Evolutionary conservation across 257 asterid genomes (phyloP).

Genomic region (Salvia miltiorrhiza): DNA sequence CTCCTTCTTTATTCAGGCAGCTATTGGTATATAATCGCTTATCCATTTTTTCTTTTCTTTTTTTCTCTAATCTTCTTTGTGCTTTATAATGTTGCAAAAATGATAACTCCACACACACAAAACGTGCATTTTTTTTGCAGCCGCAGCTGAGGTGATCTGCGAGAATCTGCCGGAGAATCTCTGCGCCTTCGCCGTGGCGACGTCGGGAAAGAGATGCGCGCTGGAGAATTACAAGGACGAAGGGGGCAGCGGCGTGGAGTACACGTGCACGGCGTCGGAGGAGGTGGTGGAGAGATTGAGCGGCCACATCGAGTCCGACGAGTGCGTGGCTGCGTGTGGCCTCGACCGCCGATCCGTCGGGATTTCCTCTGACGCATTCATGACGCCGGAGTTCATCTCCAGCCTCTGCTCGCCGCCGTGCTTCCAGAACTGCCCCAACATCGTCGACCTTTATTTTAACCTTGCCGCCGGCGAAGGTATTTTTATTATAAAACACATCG

Average conservation of each 20-base stretch:
- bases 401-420: constrained; percentile 68
- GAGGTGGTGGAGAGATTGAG: constrained; percentile 43
- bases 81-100: background rate
- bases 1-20: constrained; percentile 35
- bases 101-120: background rate
- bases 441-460: constrained; percentile 66
- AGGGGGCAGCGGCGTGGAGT: constrained; percentile 18
- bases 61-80: background rate
- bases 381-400: constrained; percentile 43
- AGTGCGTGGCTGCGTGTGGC: constrained; percentile 64
- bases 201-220: constrained; percentile 71
- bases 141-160: constrained; percentile 56
- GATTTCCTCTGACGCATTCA: constrained; percentile 73
- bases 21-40: constrained; percentile 32
- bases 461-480: constrained; percentile 85
- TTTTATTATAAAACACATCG: no score
- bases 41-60: background rate
- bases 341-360: constrained; percentile 56
- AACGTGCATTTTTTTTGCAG: background rate
- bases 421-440: constrained; percentile 57
- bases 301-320: constrained; percentile 60
- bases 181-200: constrained; percentile 59
- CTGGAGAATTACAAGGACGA: constrained; percentile 45
- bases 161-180: constrained; percentile 47
- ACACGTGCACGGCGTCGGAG: constrained; percentile 67